Conservation (phyloP, 2,329 filamentous ascomycete species). For the Xylaria digitata region DNA sequence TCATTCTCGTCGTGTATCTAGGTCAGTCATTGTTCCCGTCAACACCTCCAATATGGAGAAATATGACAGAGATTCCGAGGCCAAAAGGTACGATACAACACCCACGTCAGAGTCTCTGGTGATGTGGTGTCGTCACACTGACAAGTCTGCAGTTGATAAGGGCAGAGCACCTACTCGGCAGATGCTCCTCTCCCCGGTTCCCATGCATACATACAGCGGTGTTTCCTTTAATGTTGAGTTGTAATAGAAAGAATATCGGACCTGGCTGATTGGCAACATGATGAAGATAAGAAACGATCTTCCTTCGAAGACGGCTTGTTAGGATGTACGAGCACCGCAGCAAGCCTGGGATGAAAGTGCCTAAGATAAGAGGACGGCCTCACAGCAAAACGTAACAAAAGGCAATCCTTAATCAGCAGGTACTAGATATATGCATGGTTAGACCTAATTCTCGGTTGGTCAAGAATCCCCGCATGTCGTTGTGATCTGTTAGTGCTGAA, state of each 20-base stretch:
- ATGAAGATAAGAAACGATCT: neutral
- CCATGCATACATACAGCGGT: neutral
- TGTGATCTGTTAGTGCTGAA: neutral
- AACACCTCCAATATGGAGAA: no score
- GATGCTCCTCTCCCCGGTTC: neutral
- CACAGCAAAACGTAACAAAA: neutral
- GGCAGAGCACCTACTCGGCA: neutral
- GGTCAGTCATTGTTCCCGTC: neutral
- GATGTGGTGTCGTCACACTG: neutral
- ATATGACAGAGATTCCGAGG: neutral
- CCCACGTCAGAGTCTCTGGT: neutral
- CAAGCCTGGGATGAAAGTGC: no score
- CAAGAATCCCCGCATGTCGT: neutral
- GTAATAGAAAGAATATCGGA: neutral
- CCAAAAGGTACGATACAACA: neutral
- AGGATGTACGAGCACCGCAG: neutral
- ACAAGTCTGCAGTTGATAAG: neutral
- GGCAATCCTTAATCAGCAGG: neutral
- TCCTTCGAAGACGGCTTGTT: neutral
- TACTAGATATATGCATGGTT: neutral
- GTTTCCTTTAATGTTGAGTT: neutral
- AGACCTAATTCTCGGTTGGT: neutral
- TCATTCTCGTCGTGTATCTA: neutral
- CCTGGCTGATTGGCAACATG: neutral
- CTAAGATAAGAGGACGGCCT: neutral